phyloP scores from a whole-genome alignment of 2,329 filamentous ascomycete genomes.

The Knoxdaviesia capensis region DNA sequence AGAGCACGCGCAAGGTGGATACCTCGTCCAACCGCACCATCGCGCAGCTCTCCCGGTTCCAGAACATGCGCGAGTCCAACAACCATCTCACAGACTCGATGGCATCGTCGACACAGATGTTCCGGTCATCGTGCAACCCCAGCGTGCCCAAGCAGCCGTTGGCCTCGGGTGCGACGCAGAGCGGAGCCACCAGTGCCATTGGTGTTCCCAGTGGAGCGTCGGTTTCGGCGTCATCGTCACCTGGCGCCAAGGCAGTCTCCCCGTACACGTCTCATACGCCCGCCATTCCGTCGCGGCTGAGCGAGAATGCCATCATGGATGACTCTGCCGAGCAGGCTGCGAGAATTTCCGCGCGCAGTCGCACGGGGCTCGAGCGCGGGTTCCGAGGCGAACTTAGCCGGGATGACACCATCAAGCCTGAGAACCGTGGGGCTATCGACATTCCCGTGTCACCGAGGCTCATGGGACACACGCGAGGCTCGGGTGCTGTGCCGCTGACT shows the following conservation, averaged over 20 bases:
- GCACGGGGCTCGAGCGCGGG: not conserved
- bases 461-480: conserved; percentile 34
- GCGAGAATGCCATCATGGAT: conserved; percentile 36
- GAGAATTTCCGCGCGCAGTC: not conserved
- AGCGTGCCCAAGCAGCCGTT: conserved; percentile 29
- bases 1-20: conserved; percentile 40
- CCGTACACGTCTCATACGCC: conserved; percentile 85
- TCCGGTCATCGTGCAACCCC: conserved; percentile 60
- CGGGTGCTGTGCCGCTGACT: conserved; percentile 41
- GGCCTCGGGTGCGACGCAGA: conserved; percentile 43
- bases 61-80: conserved; percentile 76
- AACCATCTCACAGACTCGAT: conserved; percentile 81
- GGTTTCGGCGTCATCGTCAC: conserved; percentile 70
- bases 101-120: conserved; percentile 70
- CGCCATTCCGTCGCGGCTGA: conserved; percentile 80
- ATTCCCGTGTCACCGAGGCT: conserved; percentile 52
- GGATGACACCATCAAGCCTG: conserved; percentile 20
- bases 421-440: conserved; percentile 41
- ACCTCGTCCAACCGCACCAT: conserved; percentile 55
- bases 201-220: conserved; percentile 25
- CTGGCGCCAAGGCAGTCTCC: conserved; percentile 63
- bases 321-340: too few relatives aligned
- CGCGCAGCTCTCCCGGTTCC: conserved; percentile 67
- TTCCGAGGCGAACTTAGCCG: conserved; percentile 4
- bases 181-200: conserved; percentile 25